Evolutionary conservation across 1,284 basidiomycete species (phyloP).

Genomic region (Ceratobasidium sp.): DNA sequence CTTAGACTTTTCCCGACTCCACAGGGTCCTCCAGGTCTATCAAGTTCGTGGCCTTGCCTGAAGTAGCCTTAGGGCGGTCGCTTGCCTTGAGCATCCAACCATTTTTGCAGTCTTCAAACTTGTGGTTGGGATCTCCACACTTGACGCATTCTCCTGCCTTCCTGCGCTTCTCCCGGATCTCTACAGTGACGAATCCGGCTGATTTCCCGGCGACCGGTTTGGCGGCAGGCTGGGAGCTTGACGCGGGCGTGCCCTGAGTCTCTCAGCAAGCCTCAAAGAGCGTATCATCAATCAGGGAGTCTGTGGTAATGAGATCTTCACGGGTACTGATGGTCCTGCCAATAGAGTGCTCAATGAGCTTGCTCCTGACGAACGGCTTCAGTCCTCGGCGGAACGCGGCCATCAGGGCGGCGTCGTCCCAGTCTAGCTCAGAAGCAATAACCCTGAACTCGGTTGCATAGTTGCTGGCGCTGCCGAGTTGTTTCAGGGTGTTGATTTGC

Average conservation of each 20-base stretch:
- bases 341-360: conserved; percentile 15
- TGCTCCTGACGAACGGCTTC: neutral
- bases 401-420: neutral
- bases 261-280: conserved; percentile 11
- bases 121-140: neutral
- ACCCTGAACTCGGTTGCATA: conserved; percentile 10
- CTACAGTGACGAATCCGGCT: neutral
- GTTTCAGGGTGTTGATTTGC: neutral
- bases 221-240: neutral
- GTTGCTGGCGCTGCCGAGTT: neutral
- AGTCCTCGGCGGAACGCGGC: neutral
- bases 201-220: neutral
- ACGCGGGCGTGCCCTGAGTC: neutral
- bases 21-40: neutral
- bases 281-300: conserved; percentile 10
- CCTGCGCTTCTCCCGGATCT: neutral
- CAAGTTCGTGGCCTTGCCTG: neutral
- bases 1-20: conserved; percentile 2
- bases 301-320: neutral
- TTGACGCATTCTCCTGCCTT: neutral
- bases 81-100: neutral
- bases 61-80: neutral
- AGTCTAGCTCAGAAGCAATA: neutral
- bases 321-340: neutral
- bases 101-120: neutral